phyloP scores from a whole-genome alignment of 2,329 filamentous ascomycete species.

The Rhexocercosporidium sp. region DNA sequence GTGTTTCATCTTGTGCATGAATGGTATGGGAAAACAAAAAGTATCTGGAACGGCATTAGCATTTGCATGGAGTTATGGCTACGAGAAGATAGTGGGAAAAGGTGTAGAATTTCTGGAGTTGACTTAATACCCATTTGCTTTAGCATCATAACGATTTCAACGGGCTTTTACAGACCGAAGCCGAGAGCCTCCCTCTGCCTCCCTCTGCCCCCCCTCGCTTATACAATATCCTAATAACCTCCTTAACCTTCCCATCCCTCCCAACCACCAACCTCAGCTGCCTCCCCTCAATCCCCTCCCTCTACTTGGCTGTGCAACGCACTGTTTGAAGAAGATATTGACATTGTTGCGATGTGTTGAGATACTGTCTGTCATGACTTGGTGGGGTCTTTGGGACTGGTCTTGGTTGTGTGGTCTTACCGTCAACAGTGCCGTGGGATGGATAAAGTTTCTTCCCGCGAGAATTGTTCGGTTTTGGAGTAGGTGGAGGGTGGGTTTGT shows the following conservation, averaged over 20 bases:
- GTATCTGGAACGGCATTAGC: background rate
- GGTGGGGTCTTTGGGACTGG: background rate
- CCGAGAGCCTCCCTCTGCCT: background rate
- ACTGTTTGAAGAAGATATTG: background rate
- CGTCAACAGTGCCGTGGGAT: background rate
- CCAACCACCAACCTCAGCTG: conserved; percentile 57
- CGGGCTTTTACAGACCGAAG: background rate
- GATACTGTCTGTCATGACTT: background rate
- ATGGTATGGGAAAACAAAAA: background rate
- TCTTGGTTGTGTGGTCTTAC: background rate
- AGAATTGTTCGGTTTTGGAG: background rate
- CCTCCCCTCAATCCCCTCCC: conserved; percentile 44
- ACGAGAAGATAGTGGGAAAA: background rate
- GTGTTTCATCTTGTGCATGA: background rate
- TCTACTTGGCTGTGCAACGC: conserved; percentile 19
- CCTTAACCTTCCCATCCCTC: conserved; percentile 49
- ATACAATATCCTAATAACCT: conserved; percentile 42
- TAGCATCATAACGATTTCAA: conserved; percentile 11
- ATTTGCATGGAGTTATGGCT: conserved; percentile 13
- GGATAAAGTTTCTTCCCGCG: background rate
- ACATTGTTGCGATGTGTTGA: background rate
- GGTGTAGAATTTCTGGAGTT: background rate
- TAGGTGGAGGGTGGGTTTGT: background rate
- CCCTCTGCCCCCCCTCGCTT: background rate
- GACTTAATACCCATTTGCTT: conserved; percentile 35